Conservation (phyloP, 192 early-diverging fungal genomes). For the Diversispora epigaea region DNA sequence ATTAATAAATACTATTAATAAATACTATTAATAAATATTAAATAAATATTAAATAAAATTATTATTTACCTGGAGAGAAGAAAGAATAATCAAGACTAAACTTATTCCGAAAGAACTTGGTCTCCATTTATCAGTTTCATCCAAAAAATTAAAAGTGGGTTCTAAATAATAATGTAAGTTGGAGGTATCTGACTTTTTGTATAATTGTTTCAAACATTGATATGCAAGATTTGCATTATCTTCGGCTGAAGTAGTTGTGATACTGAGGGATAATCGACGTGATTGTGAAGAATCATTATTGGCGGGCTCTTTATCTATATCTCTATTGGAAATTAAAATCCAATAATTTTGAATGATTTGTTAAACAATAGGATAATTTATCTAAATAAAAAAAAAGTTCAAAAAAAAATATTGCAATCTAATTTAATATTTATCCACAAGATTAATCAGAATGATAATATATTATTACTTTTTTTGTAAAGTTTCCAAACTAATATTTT, state of each 20-base stretch:
- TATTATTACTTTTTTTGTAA: conserved; percentile 26
- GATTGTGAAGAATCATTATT: not conserved
- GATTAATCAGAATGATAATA: conserved; percentile 29
- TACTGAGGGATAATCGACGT: conserved; percentile 26
- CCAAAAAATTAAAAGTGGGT: conserved; percentile 38
- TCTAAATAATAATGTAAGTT: conserved; percentile 35
- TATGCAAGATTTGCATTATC: conserved; percentile 25
- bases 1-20: not conserved
- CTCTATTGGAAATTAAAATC: too few species aligned
- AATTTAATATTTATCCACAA: conserved; percentile 35
- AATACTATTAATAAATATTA: not conserved
- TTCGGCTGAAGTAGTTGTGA: conserved; percentile 39
- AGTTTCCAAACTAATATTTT: conserved; percentile 31
- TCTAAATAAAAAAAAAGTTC: too few species aligned
- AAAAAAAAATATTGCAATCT: not conserved
- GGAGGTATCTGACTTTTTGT: conserved; percentile 34
- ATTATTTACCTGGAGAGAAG: conserved; percentile 10
- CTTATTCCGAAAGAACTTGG: conserved; percentile 39
- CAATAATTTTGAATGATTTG: too few species aligned
- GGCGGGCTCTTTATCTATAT: not conserved
- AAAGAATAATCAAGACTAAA: conserved; percentile 36
- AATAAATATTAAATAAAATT: not conserved
- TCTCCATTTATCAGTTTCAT: conserved; percentile 41
- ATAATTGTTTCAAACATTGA: conserved; percentile 40
- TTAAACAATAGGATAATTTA: too few species aligned